phyloP scores from a whole-genome alignment of 768 basidiomycete genomes.

The Symmetrospora coprosmae region DNA sequence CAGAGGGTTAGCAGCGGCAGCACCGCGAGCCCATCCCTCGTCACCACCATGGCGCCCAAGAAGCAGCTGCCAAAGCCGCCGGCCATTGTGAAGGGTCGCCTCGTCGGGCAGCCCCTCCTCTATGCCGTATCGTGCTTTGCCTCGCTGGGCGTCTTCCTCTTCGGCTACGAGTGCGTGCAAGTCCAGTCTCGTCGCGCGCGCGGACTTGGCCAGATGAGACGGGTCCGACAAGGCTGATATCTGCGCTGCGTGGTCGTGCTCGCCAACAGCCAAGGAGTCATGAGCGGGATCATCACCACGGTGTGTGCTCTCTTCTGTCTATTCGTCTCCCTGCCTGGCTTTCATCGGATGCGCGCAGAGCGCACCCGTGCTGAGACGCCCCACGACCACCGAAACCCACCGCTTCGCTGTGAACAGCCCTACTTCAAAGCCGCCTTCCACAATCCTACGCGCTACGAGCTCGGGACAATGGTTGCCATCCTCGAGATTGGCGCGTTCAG shows the following conservation, averaged over 20 bases:
- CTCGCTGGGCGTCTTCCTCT: slow-evolving; percentile 19
- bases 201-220: neutral
- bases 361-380: too few relatives aligned
- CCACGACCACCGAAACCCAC: too few relatives aligned
- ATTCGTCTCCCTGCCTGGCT: too few relatives aligned
- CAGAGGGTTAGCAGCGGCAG: too few relatives aligned
- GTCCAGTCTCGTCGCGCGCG: neutral
- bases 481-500: slow-evolving; percentile 69
- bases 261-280: slow-evolving; percentile 32
- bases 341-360: too few relatives aligned
- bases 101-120: slow-evolving; percentile 24
- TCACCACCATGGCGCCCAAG: too few relatives aligned
- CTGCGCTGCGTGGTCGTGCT: neutral
- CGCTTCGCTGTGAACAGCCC: too few relatives aligned
- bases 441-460: slow-evolving; percentile 54
- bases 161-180: neutral
- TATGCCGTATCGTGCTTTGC: slow-evolving; percentile 19
- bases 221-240: neutral
- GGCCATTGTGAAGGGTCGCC: slow-evolving; percentile 22
- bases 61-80: neutral
- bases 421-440: slow-evolving; percentile 71
- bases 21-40: too few relatives aligned
- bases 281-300: slow-evolving; percentile 57
- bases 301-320: slow-evolving; percentile 33
- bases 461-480: slow-evolving; percentile 94